Evolutionary conservation across 352 stramenopile species (phyloP).

Genomic region (Globisporangium paroecandrum): DNA sequence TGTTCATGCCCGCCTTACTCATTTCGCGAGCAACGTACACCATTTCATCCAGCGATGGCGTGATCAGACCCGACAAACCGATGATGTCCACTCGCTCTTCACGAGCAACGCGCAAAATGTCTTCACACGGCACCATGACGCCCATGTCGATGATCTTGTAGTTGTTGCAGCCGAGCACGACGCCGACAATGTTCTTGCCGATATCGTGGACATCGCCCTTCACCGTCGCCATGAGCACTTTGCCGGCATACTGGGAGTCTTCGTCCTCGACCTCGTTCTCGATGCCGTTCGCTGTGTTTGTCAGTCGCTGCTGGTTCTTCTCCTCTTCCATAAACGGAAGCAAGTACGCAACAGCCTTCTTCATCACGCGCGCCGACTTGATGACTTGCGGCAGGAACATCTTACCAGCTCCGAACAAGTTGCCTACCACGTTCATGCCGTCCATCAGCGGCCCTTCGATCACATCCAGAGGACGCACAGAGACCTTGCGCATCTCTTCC

Average conservation of each 20-base stretch:
- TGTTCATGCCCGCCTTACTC: constrained; percentile 90
- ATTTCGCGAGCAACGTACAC: constrained; percentile 96
- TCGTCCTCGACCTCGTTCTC: constrained; percentile 79
- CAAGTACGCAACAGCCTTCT: constrained; percentile 97
- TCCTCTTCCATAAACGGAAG: constrained; percentile 98
- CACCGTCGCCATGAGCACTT: constrained; percentile 97
- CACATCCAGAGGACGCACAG: constrained; percentile 88
- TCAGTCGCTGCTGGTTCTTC: constrained; percentile 85
- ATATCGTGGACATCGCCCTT: constrained; percentile 99
- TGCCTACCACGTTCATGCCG: constrained; percentile 97
- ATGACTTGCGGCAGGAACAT: constrained; percentile 99
- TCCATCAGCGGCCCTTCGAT: constrained; percentile 99
- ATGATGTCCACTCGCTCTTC: constrained; percentile 94
- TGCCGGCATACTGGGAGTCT: constrained; percentile 85
- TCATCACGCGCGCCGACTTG: constrained; percentile 98
- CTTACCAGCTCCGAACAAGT: constrained; percentile 96
- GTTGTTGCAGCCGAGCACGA: constrained; percentile 98
- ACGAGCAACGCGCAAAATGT: constrained; percentile 61
- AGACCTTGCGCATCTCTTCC: constrained; percentile 89
- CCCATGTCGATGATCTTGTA: constrained; percentile 97
- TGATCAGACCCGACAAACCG: constrained; percentile 97
- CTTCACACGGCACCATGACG: constrained; percentile 94
- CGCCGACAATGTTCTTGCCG: constrained; percentile 98
- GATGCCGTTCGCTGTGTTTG: constrained; percentile 75
- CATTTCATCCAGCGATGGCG: constrained; percentile 98